Percentiles rank a stretch among this genome's conserved stretches.
Conservation (phyloP, 805 yeast genomes). For the Suhomyces tanzawaensis region DNA sequence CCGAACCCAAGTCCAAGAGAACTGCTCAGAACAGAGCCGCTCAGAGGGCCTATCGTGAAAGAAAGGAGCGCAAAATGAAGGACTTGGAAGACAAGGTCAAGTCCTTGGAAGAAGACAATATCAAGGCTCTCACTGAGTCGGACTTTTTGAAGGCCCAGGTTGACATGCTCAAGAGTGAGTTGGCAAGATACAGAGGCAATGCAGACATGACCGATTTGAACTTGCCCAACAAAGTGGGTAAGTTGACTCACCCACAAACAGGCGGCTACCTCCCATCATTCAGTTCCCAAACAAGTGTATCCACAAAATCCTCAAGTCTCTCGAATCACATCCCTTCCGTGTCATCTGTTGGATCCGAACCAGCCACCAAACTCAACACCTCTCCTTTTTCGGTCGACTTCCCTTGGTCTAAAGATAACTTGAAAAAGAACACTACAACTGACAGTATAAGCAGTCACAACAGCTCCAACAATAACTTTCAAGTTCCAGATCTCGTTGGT, state of each 20-base stretch:
- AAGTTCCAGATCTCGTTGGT: constrained; percentile 35
- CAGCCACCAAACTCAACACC: not conserved
- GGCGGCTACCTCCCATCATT: constrained; percentile 18
- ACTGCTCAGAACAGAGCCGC: constrained; percentile 98
- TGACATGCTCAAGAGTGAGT: constrained; percentile 66
- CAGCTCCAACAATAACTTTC: constrained; percentile 2
- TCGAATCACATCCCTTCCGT: constrained; percentile 2
- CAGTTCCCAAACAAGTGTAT: constrained; percentile 4
- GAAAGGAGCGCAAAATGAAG: constrained; percentile 83
- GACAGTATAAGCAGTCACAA: not conserved
- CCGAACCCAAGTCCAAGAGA: constrained; percentile 82
- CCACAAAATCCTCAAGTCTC: constrained; percentile 1
- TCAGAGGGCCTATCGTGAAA: constrained; percentile 94
- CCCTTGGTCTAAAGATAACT: constrained; percentile 44
- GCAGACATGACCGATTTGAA: constrained; percentile 28
- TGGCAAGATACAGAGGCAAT: constrained; percentile 54
- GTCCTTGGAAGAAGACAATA: constrained; percentile 66
- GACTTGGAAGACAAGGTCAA: constrained; percentile 80
- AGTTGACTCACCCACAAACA: constrained; percentile 19
- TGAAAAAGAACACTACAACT: constrained; percentile 3
- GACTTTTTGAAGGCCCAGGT: constrained; percentile 77
- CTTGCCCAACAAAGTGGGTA: constrained; percentile 31
- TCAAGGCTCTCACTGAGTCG: constrained; percentile 66
- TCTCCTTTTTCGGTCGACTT: constrained; percentile 49
- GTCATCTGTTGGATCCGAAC: not conserved